These are phyloP conservation scores for Populus euphratica DNA, from an alignment of 345 rosid genomes.

Conservation along the genomic window DNA sequence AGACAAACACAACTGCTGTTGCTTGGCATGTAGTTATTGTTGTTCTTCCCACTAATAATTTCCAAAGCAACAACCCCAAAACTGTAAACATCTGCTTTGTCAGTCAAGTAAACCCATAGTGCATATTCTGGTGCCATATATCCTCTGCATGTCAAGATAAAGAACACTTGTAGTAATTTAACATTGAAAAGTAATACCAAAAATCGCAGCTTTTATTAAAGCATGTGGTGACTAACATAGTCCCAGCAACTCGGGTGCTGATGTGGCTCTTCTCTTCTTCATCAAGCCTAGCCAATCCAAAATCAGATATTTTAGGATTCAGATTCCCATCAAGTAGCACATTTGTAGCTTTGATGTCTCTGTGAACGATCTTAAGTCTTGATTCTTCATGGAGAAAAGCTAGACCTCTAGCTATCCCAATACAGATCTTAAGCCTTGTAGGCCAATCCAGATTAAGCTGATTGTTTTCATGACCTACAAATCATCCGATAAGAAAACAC, in stretches of 20 bases:
- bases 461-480: conserved; percentile 8
- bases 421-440: conserved; percentile 27
- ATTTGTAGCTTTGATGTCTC: conserved; percentile 35
- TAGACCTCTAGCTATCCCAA: conserved; percentile 33
- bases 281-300: conserved; percentile 35
- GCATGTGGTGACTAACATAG: conserved; percentile 15
- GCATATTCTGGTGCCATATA: conserved; percentile 39
- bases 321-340: conserved; percentile 29
- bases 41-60: conserved; percentile 25
- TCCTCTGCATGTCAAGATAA: conserved; percentile 21
- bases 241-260: conserved; percentile 35
- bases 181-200: not conserved
- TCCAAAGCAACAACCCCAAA: conserved; percentile 30
- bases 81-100: conserved; percentile 35
- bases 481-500: not conserved
- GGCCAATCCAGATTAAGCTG: conserved; percentile 31
- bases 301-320: conserved; percentile 37
- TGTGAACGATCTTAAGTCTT: conserved; percentile 29
- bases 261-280: conserved; percentile 33
- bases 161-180: not conserved
- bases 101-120: conserved; percentile 24
- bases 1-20: conserved; percentile 22
- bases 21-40: conserved; percentile 13
- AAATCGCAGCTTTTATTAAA: not conserved
- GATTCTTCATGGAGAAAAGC: conserved; percentile 41